These are phyloP conservation scores for Ramaria rubella DNA, from an alignment of 768 basidiomycete genomes.

Conservation along the genomic window DNA sequence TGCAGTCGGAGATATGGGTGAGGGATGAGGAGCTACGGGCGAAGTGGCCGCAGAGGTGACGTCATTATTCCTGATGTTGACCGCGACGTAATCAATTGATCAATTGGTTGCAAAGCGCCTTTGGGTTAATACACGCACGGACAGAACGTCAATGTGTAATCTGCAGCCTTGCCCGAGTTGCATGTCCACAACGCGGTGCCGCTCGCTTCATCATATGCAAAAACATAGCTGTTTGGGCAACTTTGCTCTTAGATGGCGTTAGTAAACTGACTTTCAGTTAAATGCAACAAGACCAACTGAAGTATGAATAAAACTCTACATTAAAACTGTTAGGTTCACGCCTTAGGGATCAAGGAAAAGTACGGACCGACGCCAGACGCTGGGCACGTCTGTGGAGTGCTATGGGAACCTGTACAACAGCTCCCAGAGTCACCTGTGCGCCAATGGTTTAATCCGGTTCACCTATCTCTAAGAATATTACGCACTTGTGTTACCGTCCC, in stretches of 20 bases:
- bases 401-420: slow-evolving; percentile 55
- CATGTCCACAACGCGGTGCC: slow-evolving; percentile 44
- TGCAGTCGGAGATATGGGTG: no score
- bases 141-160: slow-evolving; percentile 44
- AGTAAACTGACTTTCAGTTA: neutral
- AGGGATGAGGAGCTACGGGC: no score
- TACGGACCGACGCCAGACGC: slow-evolving; percentile 10
- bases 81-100: no score
- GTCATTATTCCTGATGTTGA: no score
- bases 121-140: no score
- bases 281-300: slow-evolving; percentile 9
- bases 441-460: neutral
- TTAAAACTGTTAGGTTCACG: neutral
- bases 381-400: slow-evolving; percentile 26
- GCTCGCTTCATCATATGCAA: slow-evolving; percentile 44
- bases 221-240: slow-evolving; percentile 43
- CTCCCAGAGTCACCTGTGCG: slow-evolving; percentile 52
- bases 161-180: slow-evolving; percentile 25
- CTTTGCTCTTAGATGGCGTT: slow-evolving; percentile 27
- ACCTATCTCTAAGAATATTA: neutral
- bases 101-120: no score
- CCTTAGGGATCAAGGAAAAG: neutral
- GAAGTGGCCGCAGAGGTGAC: no score
- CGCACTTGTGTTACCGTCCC: slow-evolving; percentile 32
- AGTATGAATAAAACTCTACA: slow-evolving; percentile 15